Evolutionary conservation across 208 protist species (phyloP), one percentile per base, ranked within the genome.

Genomic region (Trypanosoma brucei): DNA sequence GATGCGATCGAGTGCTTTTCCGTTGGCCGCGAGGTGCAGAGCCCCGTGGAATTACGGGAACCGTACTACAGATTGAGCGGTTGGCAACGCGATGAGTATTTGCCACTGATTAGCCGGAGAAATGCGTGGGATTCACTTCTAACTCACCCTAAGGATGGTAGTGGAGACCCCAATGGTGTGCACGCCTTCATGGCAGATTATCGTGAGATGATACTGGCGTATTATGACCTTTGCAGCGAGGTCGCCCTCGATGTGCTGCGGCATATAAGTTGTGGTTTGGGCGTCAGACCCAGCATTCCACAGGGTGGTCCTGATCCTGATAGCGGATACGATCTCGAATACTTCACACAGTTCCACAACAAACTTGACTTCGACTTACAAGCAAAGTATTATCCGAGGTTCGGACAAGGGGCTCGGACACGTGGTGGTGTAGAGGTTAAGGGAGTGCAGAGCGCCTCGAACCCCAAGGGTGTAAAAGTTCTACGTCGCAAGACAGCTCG

Each of bases 1-100:
- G 88, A 94, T 62, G 88, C 83, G 3, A 94, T 94, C 56, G 88
- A 94, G 59, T 94, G 88, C 64, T 94, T 94, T 64, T 91, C 88
- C 14, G 68, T 94, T 31, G 88, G 88, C 34, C 88, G 88, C 54
- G 84, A 91, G 40, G 74, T 89, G 42, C 58, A 69, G 9, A 82
- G 90, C 59, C 82, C 84, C 46, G 67, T 80, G 22, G 67, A 59
- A 54, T 68, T 94, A 58, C 88, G 88, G 3, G 76, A 78, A 35
- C 54, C 64, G 59, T 94, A 94, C 70, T 91, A 84, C 72, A 68
- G 72, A 51, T 63, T 76, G 52, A 76, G 73, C 30, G 88, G 88
- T 1, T 93, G 87, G 84, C 70, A 84, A 50, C 72, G 82, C 60
- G 48, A 53, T 22, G 84, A 91, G 75, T 91, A 90, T 72, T 67